phyloP scores from a whole-genome alignment of 257 asterid species.

The Lavandula angustifolia region DNA sequence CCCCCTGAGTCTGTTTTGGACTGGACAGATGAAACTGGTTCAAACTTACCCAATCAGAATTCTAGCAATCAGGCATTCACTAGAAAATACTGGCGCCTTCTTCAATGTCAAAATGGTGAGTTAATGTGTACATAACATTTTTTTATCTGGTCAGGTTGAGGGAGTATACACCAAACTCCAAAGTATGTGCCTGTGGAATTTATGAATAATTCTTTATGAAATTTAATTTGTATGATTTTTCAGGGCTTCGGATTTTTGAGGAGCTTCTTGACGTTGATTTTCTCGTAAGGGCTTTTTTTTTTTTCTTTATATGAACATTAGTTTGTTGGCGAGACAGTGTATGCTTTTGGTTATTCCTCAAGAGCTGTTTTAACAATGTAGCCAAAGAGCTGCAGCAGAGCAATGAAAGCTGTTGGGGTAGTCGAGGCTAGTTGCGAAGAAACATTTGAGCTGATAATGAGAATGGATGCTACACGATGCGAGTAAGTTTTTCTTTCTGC shows the following conservation, averaged over 20 bases:
- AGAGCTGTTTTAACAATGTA: conserved; percentile 36
- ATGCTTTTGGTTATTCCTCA: conserved; percentile 28
- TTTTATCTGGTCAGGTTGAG: conserved; percentile 3
- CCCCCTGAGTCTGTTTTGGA: conserved; percentile 78
- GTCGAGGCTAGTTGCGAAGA: conserved; percentile 93
- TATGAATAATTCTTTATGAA: conserved; percentile 29
- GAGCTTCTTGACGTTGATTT: conserved; percentile 83
- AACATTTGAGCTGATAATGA: conserved; percentile 83
- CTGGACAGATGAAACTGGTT: conserved; percentile 84
- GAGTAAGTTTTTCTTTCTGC: conserved; percentile 54
- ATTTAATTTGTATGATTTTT: conserved; percentile 31
- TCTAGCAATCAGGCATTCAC: conserved; percentile 69
- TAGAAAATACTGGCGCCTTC: conserved; percentile 86
- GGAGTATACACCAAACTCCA: conserved; percentile 2
- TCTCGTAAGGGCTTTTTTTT: conserved; percentile 50
- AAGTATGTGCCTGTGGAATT: conserved; percentile 22
- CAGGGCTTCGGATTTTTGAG: conserved; percentile 93
- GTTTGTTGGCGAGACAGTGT: conserved; percentile 28
- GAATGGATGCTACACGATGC: conserved; percentile 86
- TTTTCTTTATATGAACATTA: conserved; percentile 12
- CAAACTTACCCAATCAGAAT: conserved; percentile 65
- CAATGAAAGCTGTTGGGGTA: conserved; percentile 94
- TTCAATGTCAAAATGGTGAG: conserved; percentile 88
- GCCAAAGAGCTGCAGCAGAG: conserved; percentile 96
- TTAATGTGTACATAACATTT: conserved; percentile 24